phyloP scores from a whole-genome alignment of 2,329 filamentous ascomycete species.

The Hortaea werneckii region DNA sequence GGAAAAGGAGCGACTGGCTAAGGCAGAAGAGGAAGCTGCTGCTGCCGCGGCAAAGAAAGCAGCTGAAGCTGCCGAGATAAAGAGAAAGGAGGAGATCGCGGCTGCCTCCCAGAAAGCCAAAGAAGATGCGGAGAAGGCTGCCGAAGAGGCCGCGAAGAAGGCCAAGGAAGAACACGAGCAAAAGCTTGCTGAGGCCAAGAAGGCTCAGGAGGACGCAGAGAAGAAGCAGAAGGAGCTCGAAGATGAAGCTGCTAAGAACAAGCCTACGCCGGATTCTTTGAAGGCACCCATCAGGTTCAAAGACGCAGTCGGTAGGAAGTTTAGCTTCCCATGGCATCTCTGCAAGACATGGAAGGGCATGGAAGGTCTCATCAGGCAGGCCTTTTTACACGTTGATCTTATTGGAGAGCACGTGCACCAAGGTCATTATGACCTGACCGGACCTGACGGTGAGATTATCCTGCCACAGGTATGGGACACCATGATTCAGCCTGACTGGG shows the following conservation, averaged over 20 bases:
- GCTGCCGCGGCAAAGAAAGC: slow-evolving; percentile 36
- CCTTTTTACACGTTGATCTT: slow-evolving; percentile 38
- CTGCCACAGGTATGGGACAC: slow-evolving; percentile 40
- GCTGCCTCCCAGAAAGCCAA: slow-evolving; percentile 35
- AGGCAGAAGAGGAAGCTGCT: slow-evolving; percentile 37
- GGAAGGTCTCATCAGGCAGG: slow-evolving; percentile 40
- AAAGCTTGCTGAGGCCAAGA: slow-evolving; percentile 45
- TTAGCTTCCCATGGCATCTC: slow-evolving; percentile 79
- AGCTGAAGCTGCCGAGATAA: slow-evolving; percentile 33
- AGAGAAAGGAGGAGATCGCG: slow-evolving; percentile 16
- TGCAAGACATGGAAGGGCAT: slow-evolving; percentile 56
- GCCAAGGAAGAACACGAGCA: slow-evolving; percentile 37
- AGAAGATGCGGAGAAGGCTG: slow-evolving; percentile 32
- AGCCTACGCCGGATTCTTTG: slow-evolving; percentile 42
- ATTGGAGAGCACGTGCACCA: slow-evolving; percentile 36
- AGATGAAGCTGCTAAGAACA: slow-evolving; percentile 37
- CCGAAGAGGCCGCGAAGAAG: slow-evolving; percentile 39
- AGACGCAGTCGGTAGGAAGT: slow-evolving; percentile 83
- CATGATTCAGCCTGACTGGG: slow-evolving; percentile 38
- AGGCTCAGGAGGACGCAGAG: slow-evolving; percentile 41
- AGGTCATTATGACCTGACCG: slow-evolving; percentile 39
- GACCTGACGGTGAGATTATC: slow-evolving; percentile 40
- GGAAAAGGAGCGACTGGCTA: slow-evolving; percentile 22
- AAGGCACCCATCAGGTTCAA: slow-evolving; percentile 79
- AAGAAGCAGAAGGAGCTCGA: slow-evolving; percentile 39